Conservation (phyloP, 306 rosid species). For the Pterocarpus macrocarpus region DNA sequence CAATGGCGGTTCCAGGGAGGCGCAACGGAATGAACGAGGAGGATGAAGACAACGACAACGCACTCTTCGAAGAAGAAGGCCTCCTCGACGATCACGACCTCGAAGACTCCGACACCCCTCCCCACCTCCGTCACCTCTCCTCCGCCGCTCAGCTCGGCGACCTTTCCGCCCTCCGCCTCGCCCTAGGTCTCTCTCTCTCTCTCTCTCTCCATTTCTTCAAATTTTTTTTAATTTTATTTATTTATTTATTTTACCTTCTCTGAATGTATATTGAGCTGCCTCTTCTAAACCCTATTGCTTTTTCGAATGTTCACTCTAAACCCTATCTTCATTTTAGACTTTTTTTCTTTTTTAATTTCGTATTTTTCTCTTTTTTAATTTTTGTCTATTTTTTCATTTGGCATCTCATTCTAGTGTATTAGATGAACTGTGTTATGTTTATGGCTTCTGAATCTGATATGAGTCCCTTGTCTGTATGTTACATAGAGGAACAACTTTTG, state of each 20-base stretch:
- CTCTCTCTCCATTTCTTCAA: background rate
- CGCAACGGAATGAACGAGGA: conserved; percentile 70
- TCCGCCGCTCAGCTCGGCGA: conserved; percentile 73
- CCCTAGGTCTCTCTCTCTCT: conserved; percentile 73
- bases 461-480: background rate
- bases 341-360: background rate
- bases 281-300: conserved; percentile 25
- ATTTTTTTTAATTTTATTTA: background rate
- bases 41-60: conserved; percentile 75
- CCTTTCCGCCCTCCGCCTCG: conserved; percentile 65
- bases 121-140: conserved; percentile 81
- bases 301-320: conserved; percentile 28
- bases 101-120: conserved; percentile 64
- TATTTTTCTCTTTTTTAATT: background rate
- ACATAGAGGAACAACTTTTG: background rate
- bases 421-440: too few species aligned
- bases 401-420: background rate
- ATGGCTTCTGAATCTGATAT: background rate
- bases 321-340: background rate
- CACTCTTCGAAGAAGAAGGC: conserved; percentile 76
- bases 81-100: conserved; percentile 38
- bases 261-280: background rate
- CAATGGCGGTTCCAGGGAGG: conserved; percentile 91
- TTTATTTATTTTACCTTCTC: too few species aligned
- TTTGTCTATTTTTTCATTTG: background rate